Percentiles rank a stretch among this genome's conserved stretches.
These are phyloP conservation scores for Lichenothelia convexa DNA, from an alignment of 495 filamentous ascomycete genomes.

Conservation along the genomic window DNA sequence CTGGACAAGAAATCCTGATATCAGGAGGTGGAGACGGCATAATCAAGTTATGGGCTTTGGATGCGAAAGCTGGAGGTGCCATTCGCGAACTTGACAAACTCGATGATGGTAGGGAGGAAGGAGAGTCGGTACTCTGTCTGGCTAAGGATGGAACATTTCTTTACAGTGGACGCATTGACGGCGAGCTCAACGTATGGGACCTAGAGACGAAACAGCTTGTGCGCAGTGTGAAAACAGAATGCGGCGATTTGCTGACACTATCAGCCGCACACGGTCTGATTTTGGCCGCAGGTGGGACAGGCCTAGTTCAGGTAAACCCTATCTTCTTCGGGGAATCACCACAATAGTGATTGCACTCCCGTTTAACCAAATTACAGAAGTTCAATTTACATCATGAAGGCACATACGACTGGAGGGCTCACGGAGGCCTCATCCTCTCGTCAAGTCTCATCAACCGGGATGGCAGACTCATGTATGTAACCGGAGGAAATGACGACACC, in stretches of 20 bases:
- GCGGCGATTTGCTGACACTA: conserved; percentile 70
- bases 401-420: conserved; percentile 65
- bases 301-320: conserved; percentile 54
- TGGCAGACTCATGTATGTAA: conserved; percentile 61
- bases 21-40: conserved; percentile 88
- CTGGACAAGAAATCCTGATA: conserved; percentile 60
- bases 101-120: conserved; percentile 44
- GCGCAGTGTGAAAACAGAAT: conserved; percentile 59
- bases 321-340: not conserved
- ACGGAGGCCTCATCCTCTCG: conserved; percentile 72
- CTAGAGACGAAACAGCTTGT: conserved; percentile 84
- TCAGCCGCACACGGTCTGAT: conserved; percentile 66
- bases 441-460: conserved; percentile 53
- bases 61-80: conserved; percentile 28
- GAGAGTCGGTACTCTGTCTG: conserved; percentile 65
- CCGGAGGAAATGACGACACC: conserved; percentile 84
- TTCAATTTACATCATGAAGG: conserved; percentile 83
- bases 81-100: conserved; percentile 45
- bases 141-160: conserved; percentile 73
- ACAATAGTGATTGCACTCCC: not conserved
- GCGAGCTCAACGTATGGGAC: conserved; percentile 94
- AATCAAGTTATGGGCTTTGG: conserved; percentile 75
- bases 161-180: conserved; percentile 73
- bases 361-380: conserved; percentile 28
- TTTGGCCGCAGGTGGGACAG: conserved; percentile 67